These are phyloP conservation scores for Diaporthe sp. DNA, from an alignment of 2,329 filamentous ascomycete species.

Conservation along the genomic window DNA sequence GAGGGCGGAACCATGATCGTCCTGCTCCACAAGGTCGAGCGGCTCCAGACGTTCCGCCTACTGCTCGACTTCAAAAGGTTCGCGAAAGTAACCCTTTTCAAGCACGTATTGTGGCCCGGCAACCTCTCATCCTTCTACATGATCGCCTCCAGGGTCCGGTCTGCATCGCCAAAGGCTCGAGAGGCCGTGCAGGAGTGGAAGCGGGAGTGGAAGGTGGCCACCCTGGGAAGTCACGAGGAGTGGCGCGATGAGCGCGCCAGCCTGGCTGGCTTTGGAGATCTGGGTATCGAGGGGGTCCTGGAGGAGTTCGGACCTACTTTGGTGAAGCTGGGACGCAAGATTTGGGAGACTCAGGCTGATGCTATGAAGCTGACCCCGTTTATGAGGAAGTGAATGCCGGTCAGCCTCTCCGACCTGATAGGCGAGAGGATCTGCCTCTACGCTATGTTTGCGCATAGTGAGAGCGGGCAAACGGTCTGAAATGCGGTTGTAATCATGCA, in stretches of 20 bases:
- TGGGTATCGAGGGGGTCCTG: constrained; percentile 41
- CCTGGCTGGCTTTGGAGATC: not conserved
- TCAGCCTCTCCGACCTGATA: not conserved
- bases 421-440: rapidly evolving
- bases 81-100: constrained; percentile 53
- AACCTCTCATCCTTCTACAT: constrained; percentile 64
- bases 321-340: constrained; percentile 41
- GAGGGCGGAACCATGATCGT: constrained; percentile 61
- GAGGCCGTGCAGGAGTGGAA: constrained; percentile 53
- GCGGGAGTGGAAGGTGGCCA: constrained; percentile 49
- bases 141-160: constrained; percentile 55
- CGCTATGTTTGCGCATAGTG: rapidly evolving
- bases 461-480: rapidly evolving
- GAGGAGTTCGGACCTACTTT: constrained; percentile 49
- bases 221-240: constrained; percentile 48
- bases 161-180: constrained; percentile 43
- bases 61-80: constrained; percentile 55
- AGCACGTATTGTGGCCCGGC: constrained; percentile 49
- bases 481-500: not conserved
- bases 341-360: constrained; percentile 50
- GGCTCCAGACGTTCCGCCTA: constrained; percentile 48
- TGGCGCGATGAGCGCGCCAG: not conserved
- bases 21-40: constrained; percentile 60
- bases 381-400: constrained; percentile 23
- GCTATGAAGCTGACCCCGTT: constrained; percentile 45